Base-by-base conservation (phyloP, 768 basidiomycete species). In the Lactarius tabidus region DNA sequence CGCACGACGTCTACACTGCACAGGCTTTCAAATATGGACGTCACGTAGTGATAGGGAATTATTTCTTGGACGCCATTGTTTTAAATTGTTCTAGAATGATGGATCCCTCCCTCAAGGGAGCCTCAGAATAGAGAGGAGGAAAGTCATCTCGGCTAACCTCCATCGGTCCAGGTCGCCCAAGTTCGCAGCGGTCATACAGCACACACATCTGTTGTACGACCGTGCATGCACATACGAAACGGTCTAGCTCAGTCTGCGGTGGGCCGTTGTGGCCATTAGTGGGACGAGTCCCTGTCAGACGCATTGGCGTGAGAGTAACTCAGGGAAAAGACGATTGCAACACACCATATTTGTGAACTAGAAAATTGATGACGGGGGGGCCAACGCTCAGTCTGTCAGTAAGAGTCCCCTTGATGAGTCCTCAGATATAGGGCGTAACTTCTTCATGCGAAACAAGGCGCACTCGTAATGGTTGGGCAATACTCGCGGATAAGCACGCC, bases 171-270 rank as follows among this genome's bases (percentile, higher is more conserved):
- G 48, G 6, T 41, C 28, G 33, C 26, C 26, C 28, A 12, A 23
- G 36, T 10, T 29, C 36, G 52, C 60, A 61, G 26, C 52, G 51
- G 35, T 54, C 60, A 17, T 61, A 61, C 35, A 61, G 36, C 26
- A 6, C 35, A 41, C 51, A 61, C 52, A 61, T 53, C 36, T 54
- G 60, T 39, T 61, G 48, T 12, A 61, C 36, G 35, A 61, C 60
- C 31, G 54, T n/a, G 60, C 60, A 61, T 2, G 60, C 60, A 29
- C 60, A 61, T 28, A 61, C 60, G n/a, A 61, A 61, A 26, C 60
- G 60, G 17, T 61, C 60, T 20, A 61, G 29, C 29, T 61, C 52
- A 18, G 54, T 61, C 18, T 54, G 51, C 5, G 60, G 60, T 10
- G 51, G 18, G 26, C 18, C n/a, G 3, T 23, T 35, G n/a, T 53